A percentile compares a stretch with the other conserved stretches of the same genome.
Conservation (phyloP, 139 green algal genomes). For the Penium margaritaceum region DNA sequence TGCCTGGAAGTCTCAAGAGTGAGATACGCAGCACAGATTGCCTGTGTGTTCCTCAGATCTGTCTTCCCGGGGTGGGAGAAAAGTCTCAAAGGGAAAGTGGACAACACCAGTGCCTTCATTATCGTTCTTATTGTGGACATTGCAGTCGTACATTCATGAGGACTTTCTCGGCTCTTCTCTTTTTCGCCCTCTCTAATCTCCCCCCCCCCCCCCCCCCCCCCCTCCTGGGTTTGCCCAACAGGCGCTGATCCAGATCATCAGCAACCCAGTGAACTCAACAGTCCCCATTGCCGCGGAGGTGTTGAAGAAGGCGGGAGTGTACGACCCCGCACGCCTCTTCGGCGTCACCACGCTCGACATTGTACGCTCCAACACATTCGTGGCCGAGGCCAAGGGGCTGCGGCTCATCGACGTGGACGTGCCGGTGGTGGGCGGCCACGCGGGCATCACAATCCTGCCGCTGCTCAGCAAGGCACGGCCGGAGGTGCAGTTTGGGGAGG, state of each 20-base stretch:
- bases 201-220: no score
- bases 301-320: slow-evolving; percentile 72
- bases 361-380: slow-evolving; percentile 68
- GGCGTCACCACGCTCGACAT: slow-evolving; percentile 78
- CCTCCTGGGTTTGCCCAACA: no score
- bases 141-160: no score
- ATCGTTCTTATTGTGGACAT: no score
- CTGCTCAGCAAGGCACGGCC: slow-evolving; percentile 80
- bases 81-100: no score
- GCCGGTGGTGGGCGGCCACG: slow-evolving; percentile 92
- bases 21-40: no score
- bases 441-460: slow-evolving; percentile 93
- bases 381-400: slow-evolving; percentile 33
- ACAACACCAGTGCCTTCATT: no score
- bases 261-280: slow-evolving; percentile 98
- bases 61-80: no score
- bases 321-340: slow-evolving; percentile 56
- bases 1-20: no score
- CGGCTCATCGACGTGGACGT: slow-evolving; percentile 57
- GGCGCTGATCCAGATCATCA: slow-evolving; percentile 73
- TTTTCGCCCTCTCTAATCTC: no score
- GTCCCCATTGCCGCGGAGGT: slow-evolving; percentile 92
- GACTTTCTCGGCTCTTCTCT: no score
- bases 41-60: no score
- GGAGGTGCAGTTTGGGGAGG: slow-evolving; percentile 61